Base-by-base conservation (phyloP, 768 basidiomycete species). In the Cantharellus cinnabarinus region DNA sequence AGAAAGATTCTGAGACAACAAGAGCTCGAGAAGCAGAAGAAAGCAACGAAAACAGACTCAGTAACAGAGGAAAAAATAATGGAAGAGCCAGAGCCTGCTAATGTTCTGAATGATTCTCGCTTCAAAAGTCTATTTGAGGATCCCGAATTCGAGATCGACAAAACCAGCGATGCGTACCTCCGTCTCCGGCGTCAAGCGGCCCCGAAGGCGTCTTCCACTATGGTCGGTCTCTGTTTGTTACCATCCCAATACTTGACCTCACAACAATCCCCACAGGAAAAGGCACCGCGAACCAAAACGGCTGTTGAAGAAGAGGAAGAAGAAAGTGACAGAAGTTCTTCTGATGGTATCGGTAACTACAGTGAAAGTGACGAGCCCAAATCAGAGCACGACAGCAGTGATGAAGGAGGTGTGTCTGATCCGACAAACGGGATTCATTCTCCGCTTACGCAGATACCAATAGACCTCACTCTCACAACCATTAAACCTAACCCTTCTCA, bases 61-160 rank as follows among this genome's bases (percentile, higher is more conserved):
- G 65, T 58, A 41, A 67, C 67, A 14, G 70, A 69, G 10, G 67
- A 66, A 41, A 66, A 35, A 66, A 66, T 29, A 68, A 70, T 34
- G 69, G 35, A 57, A 56, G 48, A 62, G 35, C 1, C 52, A 54
- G 52, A 54, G 52, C 73, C 71, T 58, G 68, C 71, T 48, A 81
- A 70, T 58, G 69, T 94, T 61, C 80, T 93, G 63, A 79, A 72
- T 51, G 95, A 99, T 70, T 80, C 83, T 59, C 84, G 95, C 59
- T 99, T 98, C 77, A 75, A 82, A 59, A 83, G 80, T 51, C 76
- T 99, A 42, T 99, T 95, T 70, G 81, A 88, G 71, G 82, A 95
- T 66, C 83, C 89, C 2, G 86, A 87, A 59, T 99, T 89, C 69
- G 77, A 84, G 65, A 86, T 99, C 63, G 94, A 98, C 70, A 87